phyloP scores from a whole-genome alignment of 768 basidiomycete genomes.

The Pleurotus pulmonarius region DNA sequence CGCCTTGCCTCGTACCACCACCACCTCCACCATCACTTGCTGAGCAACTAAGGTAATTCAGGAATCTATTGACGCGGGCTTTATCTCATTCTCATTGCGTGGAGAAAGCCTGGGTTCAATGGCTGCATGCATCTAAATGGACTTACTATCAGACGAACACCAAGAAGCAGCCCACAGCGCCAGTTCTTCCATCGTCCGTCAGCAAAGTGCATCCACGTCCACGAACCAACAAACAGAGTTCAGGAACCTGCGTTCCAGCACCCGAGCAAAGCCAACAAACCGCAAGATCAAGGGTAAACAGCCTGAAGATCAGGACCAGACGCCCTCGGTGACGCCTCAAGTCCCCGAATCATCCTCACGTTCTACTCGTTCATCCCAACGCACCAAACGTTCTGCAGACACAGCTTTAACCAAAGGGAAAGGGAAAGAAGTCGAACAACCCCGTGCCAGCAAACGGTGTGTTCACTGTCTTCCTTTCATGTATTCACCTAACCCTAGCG shows the following conservation, averaged over 20 bases:
- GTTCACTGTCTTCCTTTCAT: conserved; percentile 24
- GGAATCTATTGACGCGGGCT: background rate
- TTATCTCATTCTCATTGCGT: conserved; percentile 35
- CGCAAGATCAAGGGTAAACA: conserved; percentile 62
- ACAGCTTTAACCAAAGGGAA: conserved; percentile 53
- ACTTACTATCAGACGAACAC: conserved; percentile 73
- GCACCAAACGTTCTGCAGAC: conserved; percentile 55
- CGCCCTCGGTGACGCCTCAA: conserved; percentile 29
- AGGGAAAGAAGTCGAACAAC: conserved; percentile 52
- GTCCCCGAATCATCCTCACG: conserved; percentile 30
- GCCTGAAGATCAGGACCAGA: conserved; percentile 30
- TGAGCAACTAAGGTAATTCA: background rate
- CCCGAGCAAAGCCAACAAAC: conserved; percentile 72
- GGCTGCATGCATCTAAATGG: conserved; percentile 92
- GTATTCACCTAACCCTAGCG: conserved; percentile 15
- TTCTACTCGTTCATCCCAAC: conserved; percentile 28
- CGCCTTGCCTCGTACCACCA: conserved; percentile 6
- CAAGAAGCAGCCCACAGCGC: conserved; percentile 71
- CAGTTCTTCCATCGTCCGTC: conserved; percentile 48
- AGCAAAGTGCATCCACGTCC: conserved; percentile 32
- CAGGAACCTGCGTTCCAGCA: conserved; percentile 67
- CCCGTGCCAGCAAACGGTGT: conserved; percentile 61
- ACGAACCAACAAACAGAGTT: conserved; percentile 34
- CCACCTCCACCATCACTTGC: conserved; percentile 2
- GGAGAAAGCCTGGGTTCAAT: conserved; percentile 58